These are phyloP conservation scores for Plantago coronopus DNA, from an alignment of 305 asterid species.

Conservation along the genomic window DNA sequence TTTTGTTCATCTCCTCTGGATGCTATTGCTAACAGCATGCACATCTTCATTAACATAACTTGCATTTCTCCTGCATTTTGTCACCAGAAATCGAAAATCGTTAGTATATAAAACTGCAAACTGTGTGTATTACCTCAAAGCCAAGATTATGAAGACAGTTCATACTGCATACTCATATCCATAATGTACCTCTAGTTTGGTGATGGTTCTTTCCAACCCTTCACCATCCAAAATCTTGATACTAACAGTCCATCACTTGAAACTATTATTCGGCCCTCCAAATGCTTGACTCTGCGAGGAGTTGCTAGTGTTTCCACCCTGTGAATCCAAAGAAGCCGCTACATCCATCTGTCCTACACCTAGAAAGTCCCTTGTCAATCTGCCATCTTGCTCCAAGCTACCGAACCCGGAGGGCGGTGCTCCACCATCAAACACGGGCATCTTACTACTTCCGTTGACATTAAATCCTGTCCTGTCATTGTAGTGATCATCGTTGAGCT, in stretches of 20 bases:
- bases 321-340: conserved; percentile 43
- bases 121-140: neutral
- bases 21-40: neutral
- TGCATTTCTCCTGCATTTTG: neutral
- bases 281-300: conserved; percentile 38
- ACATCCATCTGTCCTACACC: conserved; percentile 71
- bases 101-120: no score
- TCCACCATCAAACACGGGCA: conserved; percentile 19
- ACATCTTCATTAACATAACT: neutral
- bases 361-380: conserved; percentile 75
- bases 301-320: conserved; percentile 23
- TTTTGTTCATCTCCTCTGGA: neutral
- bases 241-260: conserved; percentile 26
- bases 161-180: no score
- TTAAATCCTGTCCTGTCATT: conserved; percentile 21
- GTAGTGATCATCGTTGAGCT: conserved; percentile 26
- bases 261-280: conserved; percentile 37
- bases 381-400: conserved; percentile 43
- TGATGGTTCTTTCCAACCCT: neutral
- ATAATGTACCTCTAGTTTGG: neutral
- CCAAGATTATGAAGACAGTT: neutral
- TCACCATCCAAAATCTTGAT: conserved; percentile 3
- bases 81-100: neutral
- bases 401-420: conserved; percentile 20
- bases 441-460: conserved; percentile 19